A percentile compares a stretch with the other conserved stretches of the same genome.
phyloP scores from a whole-genome alignment of 306 rosid species.

The Inga oerstediana region DNA sequence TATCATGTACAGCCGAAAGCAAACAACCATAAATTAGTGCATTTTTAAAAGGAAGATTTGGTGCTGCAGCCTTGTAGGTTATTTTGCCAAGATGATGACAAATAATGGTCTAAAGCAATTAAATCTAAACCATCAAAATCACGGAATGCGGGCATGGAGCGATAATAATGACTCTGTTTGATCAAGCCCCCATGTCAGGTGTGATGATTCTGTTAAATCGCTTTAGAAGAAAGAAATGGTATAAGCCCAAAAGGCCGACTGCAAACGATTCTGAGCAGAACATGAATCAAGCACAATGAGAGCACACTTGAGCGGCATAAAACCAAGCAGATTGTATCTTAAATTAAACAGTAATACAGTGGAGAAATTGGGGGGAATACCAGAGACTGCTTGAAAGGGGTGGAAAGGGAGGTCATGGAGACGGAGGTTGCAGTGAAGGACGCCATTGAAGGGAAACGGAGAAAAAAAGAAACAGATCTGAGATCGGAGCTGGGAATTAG shows the following conservation, averaged over 20 bases:
- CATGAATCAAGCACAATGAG: not conserved
- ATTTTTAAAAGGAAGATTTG: not conserved
- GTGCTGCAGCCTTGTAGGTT: not conserved
- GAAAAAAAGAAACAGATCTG: constrained; percentile 34
- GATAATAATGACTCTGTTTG: not conserved
- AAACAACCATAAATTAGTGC: constrained; percentile 6
- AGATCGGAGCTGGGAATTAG: constrained; percentile 17
- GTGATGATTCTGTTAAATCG: not conserved
- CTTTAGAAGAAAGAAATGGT: not conserved
- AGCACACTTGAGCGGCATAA: not conserved
- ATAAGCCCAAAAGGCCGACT: not conserved
- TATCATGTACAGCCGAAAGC: constrained; percentile 4
- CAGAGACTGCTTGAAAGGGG: constrained; percentile 42
- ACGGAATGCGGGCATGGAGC: not conserved
- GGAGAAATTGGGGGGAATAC: constrained; percentile 23
- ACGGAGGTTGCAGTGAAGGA: constrained; percentile 49
- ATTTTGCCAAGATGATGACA: not conserved
- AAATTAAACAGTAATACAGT: not conserved
- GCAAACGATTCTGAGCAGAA: not conserved
- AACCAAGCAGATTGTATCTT: not conserved
- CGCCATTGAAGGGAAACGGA: constrained; percentile 36
- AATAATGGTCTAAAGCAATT: not conserved
- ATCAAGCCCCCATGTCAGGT: not conserved
- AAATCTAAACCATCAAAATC: not conserved
- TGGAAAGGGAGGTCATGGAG: constrained; percentile 27